Conservation (phyloP, 768 basidiomycete species). For the Lentinula detonsa region DNA sequence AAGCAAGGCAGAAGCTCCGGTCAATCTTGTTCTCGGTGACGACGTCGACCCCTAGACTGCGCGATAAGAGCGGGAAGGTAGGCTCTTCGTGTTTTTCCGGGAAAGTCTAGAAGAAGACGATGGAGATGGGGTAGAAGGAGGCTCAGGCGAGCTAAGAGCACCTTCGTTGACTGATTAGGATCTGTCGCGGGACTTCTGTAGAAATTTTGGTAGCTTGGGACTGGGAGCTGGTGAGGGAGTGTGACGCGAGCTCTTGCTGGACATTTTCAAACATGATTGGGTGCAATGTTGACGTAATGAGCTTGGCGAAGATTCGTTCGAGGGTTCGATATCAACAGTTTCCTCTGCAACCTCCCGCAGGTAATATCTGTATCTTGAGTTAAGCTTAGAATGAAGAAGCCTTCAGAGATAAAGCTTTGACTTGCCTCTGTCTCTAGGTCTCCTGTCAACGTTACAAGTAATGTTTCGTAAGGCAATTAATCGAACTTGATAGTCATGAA, state of each 20-base stretch:
- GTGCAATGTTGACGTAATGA: conserved; percentile 1
- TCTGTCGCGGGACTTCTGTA: conserved; percentile 60
- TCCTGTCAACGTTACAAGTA: neutral
- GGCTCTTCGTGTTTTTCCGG: conserved; percentile 25
- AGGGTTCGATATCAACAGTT: neutral
- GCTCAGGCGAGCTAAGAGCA: conserved; percentile 32
- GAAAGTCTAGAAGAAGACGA: conserved; percentile 20
- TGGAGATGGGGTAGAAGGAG: conserved; percentile 20
- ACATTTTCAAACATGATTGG: conserved; percentile 25
- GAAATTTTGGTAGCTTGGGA: conserved; percentile 62
- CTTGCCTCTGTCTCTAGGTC: neutral
- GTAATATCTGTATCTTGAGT: neutral
- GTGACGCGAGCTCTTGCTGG: conserved; percentile 38
- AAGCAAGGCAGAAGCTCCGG: too few species aligned
- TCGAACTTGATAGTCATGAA: conserved; percentile 2
- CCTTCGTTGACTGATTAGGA: conserved; percentile 46
- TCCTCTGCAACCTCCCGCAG: neutral
- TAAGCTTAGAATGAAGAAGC: neutral
- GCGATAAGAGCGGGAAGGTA: too few species aligned
- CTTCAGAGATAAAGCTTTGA: neutral
- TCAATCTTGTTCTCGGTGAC: too few species aligned
- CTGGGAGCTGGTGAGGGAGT: conserved; percentile 33
- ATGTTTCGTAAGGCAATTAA: conserved; percentile 3
- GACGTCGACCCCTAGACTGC: too few species aligned
- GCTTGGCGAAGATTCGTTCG: neutral